A percentile compares a stretch with the other conserved stretches of the same genome.
Conservation (phyloP, 257 asterid species). For the Parsonsia alboflavescens region DNA sequence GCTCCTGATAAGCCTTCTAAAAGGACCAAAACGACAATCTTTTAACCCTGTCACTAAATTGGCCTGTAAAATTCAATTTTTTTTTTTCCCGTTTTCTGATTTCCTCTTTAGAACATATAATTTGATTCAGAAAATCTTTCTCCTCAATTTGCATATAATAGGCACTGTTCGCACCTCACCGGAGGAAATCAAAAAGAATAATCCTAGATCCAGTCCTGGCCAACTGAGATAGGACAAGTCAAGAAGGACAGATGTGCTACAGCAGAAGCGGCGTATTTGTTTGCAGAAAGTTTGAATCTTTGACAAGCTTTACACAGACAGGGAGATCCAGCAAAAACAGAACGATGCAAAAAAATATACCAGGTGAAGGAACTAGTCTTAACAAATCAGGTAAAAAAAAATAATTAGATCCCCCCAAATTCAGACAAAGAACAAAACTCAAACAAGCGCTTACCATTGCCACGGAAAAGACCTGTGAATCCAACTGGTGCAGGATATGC, state of each 20-base stretch:
- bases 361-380: not conserved
- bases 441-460: constrained; percentile 9
- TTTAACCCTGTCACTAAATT: not conserved
- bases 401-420: constrained; percentile 9
- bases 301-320: not conserved
- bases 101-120: not conserved
- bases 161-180: not conserved
- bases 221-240: not conserved
- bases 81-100: not conserved
- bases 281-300: not conserved
- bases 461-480: not conserved
- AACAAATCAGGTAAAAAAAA: not conserved
- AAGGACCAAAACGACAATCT: not conserved
- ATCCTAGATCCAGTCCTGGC: constrained; percentile 3
- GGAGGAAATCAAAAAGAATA: not conserved
- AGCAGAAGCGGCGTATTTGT: not conserved
- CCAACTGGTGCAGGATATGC: not conserved
- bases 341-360: not conserved
- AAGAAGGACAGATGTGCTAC: not conserved
- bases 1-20: not conserved
- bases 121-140: not conserved
- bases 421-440: not conserved
- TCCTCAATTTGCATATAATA: not conserved
- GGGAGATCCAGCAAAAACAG: not conserved
- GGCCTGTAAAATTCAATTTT: not conserved